Base-by-base conservation (phyloP, 176 grass and related monocot species). In the Musa acuminata region DNA sequence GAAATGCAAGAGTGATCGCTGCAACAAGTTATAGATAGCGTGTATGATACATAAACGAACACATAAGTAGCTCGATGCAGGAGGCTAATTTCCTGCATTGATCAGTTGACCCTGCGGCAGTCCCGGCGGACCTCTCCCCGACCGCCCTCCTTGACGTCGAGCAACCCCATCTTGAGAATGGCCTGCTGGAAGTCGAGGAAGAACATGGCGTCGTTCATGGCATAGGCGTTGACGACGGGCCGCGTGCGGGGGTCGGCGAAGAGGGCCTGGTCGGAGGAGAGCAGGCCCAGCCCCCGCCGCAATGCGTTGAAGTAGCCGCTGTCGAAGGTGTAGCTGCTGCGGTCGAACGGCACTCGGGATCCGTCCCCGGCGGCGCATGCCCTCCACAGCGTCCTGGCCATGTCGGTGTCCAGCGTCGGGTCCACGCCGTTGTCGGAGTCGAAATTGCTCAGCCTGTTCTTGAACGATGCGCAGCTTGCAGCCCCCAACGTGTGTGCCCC, bases 91-190 rank as follows among this genome's bases (percentile, higher is more conserved):
- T 27, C 26, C 1, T 27, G 26, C 26, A 27, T 27, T 1, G 17
- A 55, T 27, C 11, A 84, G 78, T 93, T 93, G 75, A 91, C 55
- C 67, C 79, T 87, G 24, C 67, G 82, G 85, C 94, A 98, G 0
- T 52, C 73, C 16, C 16, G 21, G 69, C 94, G 87, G 69, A 98
- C 62, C 84, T 98, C 94, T 10, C 94, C 94, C 8, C 75, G 8
- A 55, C n/a, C 57, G 0, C 85, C 94, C 2, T 79, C 86, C 75
- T 98, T 98, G 75, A 98, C 86, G 63, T 91, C 84, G 27, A 98
- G 82, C 71, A 83, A 72, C 11, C 94, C 94, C 94, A 98, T 98
- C 84, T 85, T 98, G 53, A 80, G 21, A 86, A 98, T 90, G 55
- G 90, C 94, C 76, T 85, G 86, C 74, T 82, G 72, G 82, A 98